Percentiles rank a stretch among this genome's conserved stretches.
These are phyloP conservation scores for Apiospora phragmitis DNA, from an alignment of 2,329 filamentous ascomycete genomes.

Conservation along the genomic window DNA sequence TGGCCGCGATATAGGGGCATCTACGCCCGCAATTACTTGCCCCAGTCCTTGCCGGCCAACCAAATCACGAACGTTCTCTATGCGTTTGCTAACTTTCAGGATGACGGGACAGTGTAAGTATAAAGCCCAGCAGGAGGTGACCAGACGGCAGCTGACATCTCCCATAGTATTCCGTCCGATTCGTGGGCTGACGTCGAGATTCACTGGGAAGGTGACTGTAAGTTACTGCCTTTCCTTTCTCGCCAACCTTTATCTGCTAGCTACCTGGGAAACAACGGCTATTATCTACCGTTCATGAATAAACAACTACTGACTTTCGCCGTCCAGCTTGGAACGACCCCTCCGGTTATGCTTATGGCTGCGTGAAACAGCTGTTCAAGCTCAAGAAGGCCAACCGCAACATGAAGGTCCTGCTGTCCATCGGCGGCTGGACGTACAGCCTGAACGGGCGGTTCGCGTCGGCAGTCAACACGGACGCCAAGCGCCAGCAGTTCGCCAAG, in stretches of 20 bases:
- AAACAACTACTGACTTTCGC: background rate
- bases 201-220: constrained; percentile 69
- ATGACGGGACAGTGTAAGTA: constrained; percentile 70
- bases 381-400: constrained; percentile 77
- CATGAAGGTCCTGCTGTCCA: constrained; percentile 75
- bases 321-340: constrained; percentile 56
- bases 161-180: constrained; percentile 54
- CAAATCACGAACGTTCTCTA: constrained; percentile 78
- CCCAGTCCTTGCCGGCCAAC: constrained; percentile 66
- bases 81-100: constrained; percentile 74
- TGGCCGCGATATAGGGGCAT: constrained; percentile 54
- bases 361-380: constrained; percentile 75
- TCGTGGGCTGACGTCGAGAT: constrained; percentile 70
- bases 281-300: too few relatives aligned
- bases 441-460: constrained; percentile 63
- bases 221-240: constrained; percentile 20
- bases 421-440: constrained; percentile 86
- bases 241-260: background rate
- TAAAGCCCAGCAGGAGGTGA: background rate
- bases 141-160: background rate
- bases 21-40: constrained; percentile 72
- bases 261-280: background rate
- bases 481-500: constrained; percentile 67
- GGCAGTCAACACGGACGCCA: constrained; percentile 62
- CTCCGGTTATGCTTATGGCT: constrained; percentile 76